Percentiles rank a stretch among this genome's conserved stretches.
Conservation (phyloP, 164 flowering plant species). For the Dillenia turbinata region DNA sequence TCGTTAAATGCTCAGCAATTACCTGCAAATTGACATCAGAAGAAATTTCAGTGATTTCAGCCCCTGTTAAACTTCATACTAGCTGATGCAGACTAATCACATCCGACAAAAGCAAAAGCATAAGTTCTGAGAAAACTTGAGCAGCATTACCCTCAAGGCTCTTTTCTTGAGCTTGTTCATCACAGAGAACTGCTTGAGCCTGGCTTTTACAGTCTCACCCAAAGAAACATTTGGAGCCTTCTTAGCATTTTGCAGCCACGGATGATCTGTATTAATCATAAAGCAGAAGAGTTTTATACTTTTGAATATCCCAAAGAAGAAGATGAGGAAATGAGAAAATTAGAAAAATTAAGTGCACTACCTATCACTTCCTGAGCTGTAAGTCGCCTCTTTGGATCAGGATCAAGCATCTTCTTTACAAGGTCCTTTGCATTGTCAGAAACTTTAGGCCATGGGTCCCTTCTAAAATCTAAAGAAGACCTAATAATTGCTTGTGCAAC, state of each 20-base stretch:
- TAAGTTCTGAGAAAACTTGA: not conserved
- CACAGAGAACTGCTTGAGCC: constrained; percentile 88
- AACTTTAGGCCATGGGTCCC: constrained; percentile 96
- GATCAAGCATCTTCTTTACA: constrained; percentile 85
- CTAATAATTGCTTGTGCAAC: constrained; percentile 94
- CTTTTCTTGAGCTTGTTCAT: constrained; percentile 95
- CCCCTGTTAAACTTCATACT: too few relatives aligned
- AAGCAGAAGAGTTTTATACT: not conserved
- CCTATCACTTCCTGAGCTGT: constrained; percentile 90
- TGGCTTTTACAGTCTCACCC: constrained; percentile 85
- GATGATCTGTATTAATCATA: constrained; percentile 61
- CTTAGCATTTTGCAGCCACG: constrained; percentile 85
- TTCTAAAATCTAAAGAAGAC: constrained; percentile 70
- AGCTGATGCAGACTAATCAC: too few relatives aligned
- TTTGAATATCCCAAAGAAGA: not conserved
- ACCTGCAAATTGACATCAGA: constrained; percentile 29
- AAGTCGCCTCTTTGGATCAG: constrained; percentile 70
- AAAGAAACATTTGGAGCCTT: constrained; percentile 86
- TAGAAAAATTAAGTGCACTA: constrained; percentile 17
- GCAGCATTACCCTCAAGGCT: constrained; percentile 72
- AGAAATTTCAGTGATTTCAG: not conserved
- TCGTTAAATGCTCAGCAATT: constrained; percentile 61
- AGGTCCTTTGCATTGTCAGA: constrained; percentile 94
- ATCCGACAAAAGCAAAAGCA: too few relatives aligned
- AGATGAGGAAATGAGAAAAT: not conserved